These are phyloP conservation scores for Mycena vulgaris DNA, from an alignment of 768 basidiomycete genomes.

Conservation along the genomic window DNA sequence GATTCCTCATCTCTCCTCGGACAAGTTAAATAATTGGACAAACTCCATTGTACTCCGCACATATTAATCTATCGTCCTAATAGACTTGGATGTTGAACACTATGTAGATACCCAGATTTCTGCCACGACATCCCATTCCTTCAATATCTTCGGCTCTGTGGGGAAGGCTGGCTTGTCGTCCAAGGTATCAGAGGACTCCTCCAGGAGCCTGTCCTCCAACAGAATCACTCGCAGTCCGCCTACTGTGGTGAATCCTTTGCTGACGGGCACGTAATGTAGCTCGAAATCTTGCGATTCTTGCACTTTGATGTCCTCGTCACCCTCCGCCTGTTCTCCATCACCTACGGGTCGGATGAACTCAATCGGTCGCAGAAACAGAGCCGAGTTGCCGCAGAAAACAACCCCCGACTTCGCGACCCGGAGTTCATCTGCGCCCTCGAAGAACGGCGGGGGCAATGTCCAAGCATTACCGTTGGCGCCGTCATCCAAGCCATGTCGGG, in stretches of 20 bases:
- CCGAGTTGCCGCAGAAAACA: conserved; percentile 67
- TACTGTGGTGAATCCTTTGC: conserved; percentile 71
- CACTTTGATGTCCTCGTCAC: conserved; percentile 46
- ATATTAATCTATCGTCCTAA: conserved; percentile 21
- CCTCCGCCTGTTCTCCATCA: conserved; percentile 20
- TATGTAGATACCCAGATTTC: conserved; percentile 76
- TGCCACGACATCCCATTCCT: conserved; percentile 80
- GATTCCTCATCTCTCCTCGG: conserved; percentile 23
- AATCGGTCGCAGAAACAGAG: conserved; percentile 61
- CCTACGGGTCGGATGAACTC: conserved; percentile 48
- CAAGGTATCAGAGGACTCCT: conserved; percentile 43
- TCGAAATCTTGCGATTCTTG: conserved; percentile 72
- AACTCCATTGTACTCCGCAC: conserved; percentile 31
- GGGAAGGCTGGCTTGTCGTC: conserved; percentile 40
- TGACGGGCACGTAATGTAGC: conserved; percentile 71
- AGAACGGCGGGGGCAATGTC: conserved; percentile 63
- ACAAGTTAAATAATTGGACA: conserved; percentile 34
- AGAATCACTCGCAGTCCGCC: conserved; percentile 84
- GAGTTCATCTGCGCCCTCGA: conserved; percentile 56
- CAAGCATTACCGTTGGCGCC: conserved; percentile 31
- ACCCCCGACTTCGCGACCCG: conserved; percentile 52
- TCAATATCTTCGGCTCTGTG: conserved; percentile 59
- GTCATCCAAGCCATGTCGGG: conserved; percentile 44
- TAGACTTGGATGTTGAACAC: not conserved
- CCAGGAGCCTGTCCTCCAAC: conserved; percentile 67